Conservation (phyloP, 1,284 basidiomycete species). For the Tranzscheliella williamsii region DNA sequence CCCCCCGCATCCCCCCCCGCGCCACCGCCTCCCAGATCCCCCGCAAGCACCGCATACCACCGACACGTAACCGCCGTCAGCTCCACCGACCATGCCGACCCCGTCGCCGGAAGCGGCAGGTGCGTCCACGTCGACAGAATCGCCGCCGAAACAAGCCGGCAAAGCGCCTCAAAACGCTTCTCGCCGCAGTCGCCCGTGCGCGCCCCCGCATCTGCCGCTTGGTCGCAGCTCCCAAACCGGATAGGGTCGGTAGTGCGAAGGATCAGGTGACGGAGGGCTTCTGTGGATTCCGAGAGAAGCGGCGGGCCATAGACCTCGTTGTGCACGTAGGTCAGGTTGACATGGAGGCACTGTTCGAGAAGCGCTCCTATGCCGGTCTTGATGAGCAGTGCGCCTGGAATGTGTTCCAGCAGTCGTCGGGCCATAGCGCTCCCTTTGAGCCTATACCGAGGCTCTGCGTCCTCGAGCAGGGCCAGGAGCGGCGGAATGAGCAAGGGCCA, state of each 20-base stretch:
- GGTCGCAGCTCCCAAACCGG: neutral
- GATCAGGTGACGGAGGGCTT: slow-evolving; percentile 15
- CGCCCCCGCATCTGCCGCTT: neutral
- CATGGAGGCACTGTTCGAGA: slow-evolving; percentile 17
- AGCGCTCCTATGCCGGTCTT: slow-evolving; percentile 30
- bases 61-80: slow-evolving; percentile 12
- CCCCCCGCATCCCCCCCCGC: neutral
- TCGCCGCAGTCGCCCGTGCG: neutral
- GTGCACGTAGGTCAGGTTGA: slow-evolving; percentile 32
- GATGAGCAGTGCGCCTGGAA: slow-evolving; percentile 6
- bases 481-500: slow-evolving; percentile 32
- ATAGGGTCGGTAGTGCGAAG: slow-evolving; percentile 21
- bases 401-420: neutral
- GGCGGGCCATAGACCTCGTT: slow-evolving; percentile 9
- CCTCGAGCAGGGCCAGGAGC: slow-evolving; percentile 26
- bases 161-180: slow-evolving; percentile 13
- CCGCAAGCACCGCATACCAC: slow-evolving; percentile 1
- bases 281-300: slow-evolving; percentile 7
- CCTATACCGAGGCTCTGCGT: slow-evolving; percentile 19
- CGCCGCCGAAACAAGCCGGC: slow-evolving; percentile 8
- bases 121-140: slow-evolving; percentile 33
- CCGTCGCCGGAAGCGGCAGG: slow-evolving; percentile 16
- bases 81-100: slow-evolving; percentile 2
- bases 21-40: slow-evolving; percentile 4
- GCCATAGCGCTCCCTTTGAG: slow-evolving; percentile 1